Evolutionary conservation across 225 moss, liverwort and hornwort genomes (phyloP).

Genomic region (Takakia lepidozioides): DNA sequence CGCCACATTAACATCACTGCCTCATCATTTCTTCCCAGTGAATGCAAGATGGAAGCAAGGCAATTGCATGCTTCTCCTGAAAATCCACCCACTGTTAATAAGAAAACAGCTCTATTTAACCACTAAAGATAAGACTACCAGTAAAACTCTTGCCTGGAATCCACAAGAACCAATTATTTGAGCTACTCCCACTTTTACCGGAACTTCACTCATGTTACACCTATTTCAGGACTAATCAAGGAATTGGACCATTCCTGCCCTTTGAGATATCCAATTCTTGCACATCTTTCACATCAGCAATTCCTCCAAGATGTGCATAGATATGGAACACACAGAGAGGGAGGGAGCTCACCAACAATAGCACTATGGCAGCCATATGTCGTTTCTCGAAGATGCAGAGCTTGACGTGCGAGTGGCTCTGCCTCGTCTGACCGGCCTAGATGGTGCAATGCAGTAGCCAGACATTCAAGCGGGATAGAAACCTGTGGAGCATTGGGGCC

Average conservation of each 20-base stretch:
- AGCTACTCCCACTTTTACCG: too few species aligned
- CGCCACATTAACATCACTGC: slow-evolving; percentile 57
- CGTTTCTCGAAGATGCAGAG: slow-evolving; percentile 63
- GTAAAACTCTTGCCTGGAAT: too few species aligned
- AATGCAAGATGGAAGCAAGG: slow-evolving; percentile 78
- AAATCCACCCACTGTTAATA: too few species aligned
- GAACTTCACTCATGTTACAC: too few species aligned
- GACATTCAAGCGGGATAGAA: slow-evolving; percentile 63
- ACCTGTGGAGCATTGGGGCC: slow-evolving; percentile 72
- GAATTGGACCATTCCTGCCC: too few species aligned
- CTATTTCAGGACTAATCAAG: too few species aligned
- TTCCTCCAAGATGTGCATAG: too few species aligned
- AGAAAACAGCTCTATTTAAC: too few species aligned
- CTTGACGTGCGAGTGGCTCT: slow-evolving; percentile 76
- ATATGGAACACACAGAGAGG: not conserved
- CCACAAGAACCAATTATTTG: too few species aligned
- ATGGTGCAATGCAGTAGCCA: slow-evolving; percentile 79
- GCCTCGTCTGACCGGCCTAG: slow-evolving; percentile 62
- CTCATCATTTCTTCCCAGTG: slow-evolving; percentile 43
- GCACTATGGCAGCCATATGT: slow-evolving; percentile 62
- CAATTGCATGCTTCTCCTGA: slow-evolving; percentile 94
- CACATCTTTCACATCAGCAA: too few species aligned
- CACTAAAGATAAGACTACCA: too few species aligned
- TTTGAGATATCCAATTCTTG: too few species aligned
- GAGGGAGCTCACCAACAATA: slow-evolving; percentile 42